Percentiles rank a stretch among this genome's conserved stretches.
Evolutionary conservation across 2,329 filamentous ascomycete genomes (phyloP).

Genomic region (Penicillium vulpinum): DNA sequence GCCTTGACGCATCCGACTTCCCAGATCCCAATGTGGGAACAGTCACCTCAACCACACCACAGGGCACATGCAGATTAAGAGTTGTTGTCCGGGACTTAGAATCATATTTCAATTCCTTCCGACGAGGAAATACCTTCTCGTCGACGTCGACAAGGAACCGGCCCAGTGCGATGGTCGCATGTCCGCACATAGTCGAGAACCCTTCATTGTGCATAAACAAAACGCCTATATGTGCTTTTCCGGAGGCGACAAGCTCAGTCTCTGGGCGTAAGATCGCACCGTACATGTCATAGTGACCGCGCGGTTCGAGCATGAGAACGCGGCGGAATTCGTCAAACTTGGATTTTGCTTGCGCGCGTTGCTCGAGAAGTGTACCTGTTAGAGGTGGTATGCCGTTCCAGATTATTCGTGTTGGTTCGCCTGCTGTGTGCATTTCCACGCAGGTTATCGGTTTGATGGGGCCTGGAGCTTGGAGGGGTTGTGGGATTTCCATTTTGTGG

Average conservation of each 20-base stretch:
- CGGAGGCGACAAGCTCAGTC: constrained; percentile 43
- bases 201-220: constrained; percentile 52
- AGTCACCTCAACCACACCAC: constrained; percentile 44
- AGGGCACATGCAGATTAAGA: constrained; percentile 48
- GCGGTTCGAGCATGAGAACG: constrained; percentile 49
- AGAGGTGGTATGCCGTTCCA: constrained; percentile 43
- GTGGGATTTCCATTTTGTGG: background rate
- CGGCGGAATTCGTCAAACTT: constrained; percentile 45
- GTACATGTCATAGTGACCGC: constrained; percentile 55
- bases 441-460: constrained; percentile 27
- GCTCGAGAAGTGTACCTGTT: constrained; percentile 43
- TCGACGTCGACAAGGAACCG: constrained; percentile 46
- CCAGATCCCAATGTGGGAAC: constrained; percentile 40
- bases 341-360: constrained; percentile 40
- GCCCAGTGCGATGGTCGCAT: constrained; percentile 54
- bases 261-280: constrained; percentile 48
- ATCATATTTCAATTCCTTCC: constrained; percentile 35
- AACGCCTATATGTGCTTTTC: constrained; percentile 51
- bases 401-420: constrained; percentile 53
- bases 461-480: constrained; percentile 2
- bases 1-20: constrained; percentile 40
- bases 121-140: constrained; percentile 43
- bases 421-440: constrained; percentile 52
- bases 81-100: constrained; percentile 20
- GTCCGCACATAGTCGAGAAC: constrained; percentile 55